Base-by-base conservation (phyloP, 2,329 filamentous ascomycete species). In the Aureobasidium namibiae region DNA sequence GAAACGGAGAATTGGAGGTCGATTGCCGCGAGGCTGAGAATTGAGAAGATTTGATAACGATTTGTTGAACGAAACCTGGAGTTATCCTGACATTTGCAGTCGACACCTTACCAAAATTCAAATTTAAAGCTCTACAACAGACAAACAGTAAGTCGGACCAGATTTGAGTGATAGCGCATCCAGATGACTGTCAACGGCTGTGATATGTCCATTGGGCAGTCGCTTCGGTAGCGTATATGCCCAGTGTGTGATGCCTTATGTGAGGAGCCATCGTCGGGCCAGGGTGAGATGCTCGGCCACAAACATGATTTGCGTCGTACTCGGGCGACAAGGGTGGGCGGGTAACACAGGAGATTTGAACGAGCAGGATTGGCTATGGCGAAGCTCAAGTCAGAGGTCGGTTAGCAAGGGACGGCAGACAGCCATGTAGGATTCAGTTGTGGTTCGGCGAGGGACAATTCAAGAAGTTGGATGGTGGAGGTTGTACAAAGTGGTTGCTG, bases 321-420 rank as follows among this genome's bases (percentile, higher is more conserved):
- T 29, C 3, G 23, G 26, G 42, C 21, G 14, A 29, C 14, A 26
- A 29, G n/a, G n/a, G n/a, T n/a, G 23, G 42, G 6, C 42, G 42
- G 24, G 42, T 29, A 45, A 45, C 23, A 29, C 42, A 3, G 16
- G 23, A 4, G 13, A 3, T n/a, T 26, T 8, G 24, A 26, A 33
- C 44, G n/a, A 18, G 6, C 21, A 16, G 26, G 33, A 18, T 9
- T 39, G 34, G 21, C 18, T 24, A 33, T 18, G 24, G 44, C 24
- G 29, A 13, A 18, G 5, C 10, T 8, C n/a, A 13, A 16, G 18
- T 14, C 38, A 54, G 38, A 21, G 24, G 29, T 36, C 7, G 11
- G n/a, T 42, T 42, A 42, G 50, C 50, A 54, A 54, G 50, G 50
- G 34, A n/a, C 50, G 50, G 50, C 50, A 54, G 50, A 31, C 16